Evolutionary conservation across 2,329 filamentous ascomycete genomes (phyloP), one percentile per base, ranked within the genome.

Genomic region (Drechmeria coniospora): DNA sequence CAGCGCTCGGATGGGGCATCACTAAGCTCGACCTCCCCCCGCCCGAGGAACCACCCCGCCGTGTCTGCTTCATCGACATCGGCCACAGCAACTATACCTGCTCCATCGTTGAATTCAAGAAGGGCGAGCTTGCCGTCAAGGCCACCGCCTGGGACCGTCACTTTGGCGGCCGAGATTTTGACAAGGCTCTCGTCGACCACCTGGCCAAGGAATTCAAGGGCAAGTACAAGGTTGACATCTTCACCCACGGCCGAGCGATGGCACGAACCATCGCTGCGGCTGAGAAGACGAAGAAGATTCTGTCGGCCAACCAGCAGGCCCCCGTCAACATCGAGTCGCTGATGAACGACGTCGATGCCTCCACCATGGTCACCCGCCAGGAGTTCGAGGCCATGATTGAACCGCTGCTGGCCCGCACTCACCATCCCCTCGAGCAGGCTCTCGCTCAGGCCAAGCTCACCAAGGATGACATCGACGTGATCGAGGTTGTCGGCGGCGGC

Each of bases 241-340:
- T 75, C 56, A 75, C 73, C 41, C 90, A 95, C 62, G 71, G 76
- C 40, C 93, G 93, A 63, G 90, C 87, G 33, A 72, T 78, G 55
- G 74, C 86, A 41, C 83, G 90, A 53, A 81, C 92, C 43, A 69
- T 80, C 23, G 75, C 83, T 36, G 84, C 81, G 32, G 84, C 86
- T 30, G 90, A 98, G 69, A 94, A 93, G 70, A 63, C 92, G 51
- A 98, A 98, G 77, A 95, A 95, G 74, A 77, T 95, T 31, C 66
- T 98, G 31, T 95, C 87, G 20, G 90, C 90, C 51, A 95, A 95
- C 63, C 79, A 86, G 43, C 71, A 79, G 49, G 84, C 87, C 12
- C 83, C 87, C 27, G 59, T 98, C 55, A 95, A 86, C 67, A 92
- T 98, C 47, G 90, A 98, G 65, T 94, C 86, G 20, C 66, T 98